Evolutionary conservation across 2,329 filamentous ascomycete species (phyloP).

Genomic region (Colletotrichum navitas): DNA sequence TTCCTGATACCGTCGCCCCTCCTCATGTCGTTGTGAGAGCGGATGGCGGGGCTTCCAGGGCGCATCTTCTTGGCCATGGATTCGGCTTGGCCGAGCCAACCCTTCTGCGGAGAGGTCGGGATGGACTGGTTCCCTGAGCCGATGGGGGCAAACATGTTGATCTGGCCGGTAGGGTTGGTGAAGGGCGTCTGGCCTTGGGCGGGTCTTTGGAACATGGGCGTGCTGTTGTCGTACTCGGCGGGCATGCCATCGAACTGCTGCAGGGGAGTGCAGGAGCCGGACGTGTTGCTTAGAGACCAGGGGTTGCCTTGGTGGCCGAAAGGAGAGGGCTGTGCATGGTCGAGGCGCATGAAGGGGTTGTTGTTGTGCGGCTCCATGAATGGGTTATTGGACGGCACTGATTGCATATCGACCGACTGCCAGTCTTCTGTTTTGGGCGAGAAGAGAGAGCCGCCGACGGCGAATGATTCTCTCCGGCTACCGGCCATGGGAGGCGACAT

Average conservation of each 20-base stretch:
- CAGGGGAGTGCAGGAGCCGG: slow-evolving; percentile 81
- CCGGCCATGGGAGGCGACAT: slow-evolving; percentile 73
- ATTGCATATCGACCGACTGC: slow-evolving; percentile 75
- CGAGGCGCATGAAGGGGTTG: slow-evolving; percentile 77
- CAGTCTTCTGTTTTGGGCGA: slow-evolving; percentile 75
- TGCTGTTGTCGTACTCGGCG: slow-evolving; percentile 66
- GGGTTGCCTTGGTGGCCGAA: slow-evolving; percentile 57
- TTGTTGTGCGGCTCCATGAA: slow-evolving; percentile 68
- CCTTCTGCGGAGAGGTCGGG: slow-evolving; percentile 69
- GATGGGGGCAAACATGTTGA: slow-evolving; percentile 67
- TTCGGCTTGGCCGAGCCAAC: slow-evolving; percentile 66
- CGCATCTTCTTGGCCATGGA: slow-evolving; percentile 71
- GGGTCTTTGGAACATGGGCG: slow-evolving; percentile 66
- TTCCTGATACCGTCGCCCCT: slow-evolving; percentile 93
- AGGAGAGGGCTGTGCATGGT: slow-evolving; percentile 60
- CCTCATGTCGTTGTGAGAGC: slow-evolving; percentile 81
- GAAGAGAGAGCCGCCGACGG: slow-evolving; percentile 69
- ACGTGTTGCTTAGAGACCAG: slow-evolving; percentile 75
- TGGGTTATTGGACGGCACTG: slow-evolving; percentile 72
- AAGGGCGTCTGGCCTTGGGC: slow-evolving; percentile 69
- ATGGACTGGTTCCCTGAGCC: slow-evolving; percentile 62
- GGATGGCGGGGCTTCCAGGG: slow-evolving; percentile 76
- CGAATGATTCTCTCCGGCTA: slow-evolving; percentile 74
- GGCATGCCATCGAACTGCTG: slow-evolving; percentile 75
- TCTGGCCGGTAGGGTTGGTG: slow-evolving; percentile 62